Evolutionary conservation across 2,329 filamentous ascomycete species (phyloP), one percentile per base, ranked within the genome.

Genomic region (Berkeleyomyces basicola): DNA sequence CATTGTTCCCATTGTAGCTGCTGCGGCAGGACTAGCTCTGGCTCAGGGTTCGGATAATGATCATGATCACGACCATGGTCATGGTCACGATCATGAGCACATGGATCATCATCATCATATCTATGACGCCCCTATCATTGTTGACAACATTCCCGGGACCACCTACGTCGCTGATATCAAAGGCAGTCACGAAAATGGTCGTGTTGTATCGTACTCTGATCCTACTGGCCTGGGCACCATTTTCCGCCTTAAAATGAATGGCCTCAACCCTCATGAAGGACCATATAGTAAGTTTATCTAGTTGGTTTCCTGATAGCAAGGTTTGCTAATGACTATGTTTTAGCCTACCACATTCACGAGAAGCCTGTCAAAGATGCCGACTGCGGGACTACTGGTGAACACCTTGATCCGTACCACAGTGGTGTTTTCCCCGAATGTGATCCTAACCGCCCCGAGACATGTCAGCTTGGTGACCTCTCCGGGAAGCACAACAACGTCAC

Each of bases 381-480:
- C 72, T 85, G 82, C 73, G 77, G 75, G 63, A 71, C 70, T 4
- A 78, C 82, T 1, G 72, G 77, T 40, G 76, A 70, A 4, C 82
- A 85, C 67, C 74, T 84, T 5, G 80, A 84, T 67, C 81, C 82
- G 2, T 82, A 76, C 68, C 68, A 73, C 40, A 78, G 80, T 40
- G 77, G 77, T 53, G 74, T 81, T 66, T 68, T 68, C 0, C 73
- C 77, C 31, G 67, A 75, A 2, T 85, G 82, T 69, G 73, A 82
- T 66, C 53, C 69, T 9, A 67, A 70, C 11, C 66, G 70, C 36
- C 81, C 80, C 1, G 68, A 77, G 65, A 79, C 76, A 16, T 85
- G 82, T 69, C 77, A 85, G 70, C 76, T 81, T 4, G 82, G 82
- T 58, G 82, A 85, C 69, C 71, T 84, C 37, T 75, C 77, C 40